Conservation (phyloP, 2,329 filamentous ascomycete species). For the Ustilaginoidea virens region DNA sequence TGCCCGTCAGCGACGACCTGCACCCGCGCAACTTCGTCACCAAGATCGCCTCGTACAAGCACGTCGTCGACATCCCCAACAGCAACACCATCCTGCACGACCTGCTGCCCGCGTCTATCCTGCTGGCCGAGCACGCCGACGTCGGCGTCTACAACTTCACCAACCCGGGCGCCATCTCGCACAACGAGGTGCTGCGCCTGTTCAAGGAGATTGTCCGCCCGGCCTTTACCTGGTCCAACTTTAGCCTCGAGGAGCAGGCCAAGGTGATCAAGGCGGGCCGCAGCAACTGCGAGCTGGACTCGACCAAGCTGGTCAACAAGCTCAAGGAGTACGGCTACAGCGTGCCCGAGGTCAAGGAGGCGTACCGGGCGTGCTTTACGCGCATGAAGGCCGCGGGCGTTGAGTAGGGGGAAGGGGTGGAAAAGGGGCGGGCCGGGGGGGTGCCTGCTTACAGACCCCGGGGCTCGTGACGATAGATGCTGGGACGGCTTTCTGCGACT, state of each 20-base stretch:
- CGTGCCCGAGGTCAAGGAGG: neutral
- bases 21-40: constrained; percentile 53
- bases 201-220: neutral
- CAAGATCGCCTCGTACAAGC: constrained; percentile 50
- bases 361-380: too few species aligned
- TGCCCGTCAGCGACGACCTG: constrained; percentile 54
- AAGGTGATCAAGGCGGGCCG: neutral
- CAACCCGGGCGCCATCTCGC: neutral
- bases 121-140: neutral
- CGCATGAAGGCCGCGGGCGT: too few species aligned
- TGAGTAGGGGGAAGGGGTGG: too few species aligned
- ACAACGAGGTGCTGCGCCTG: neutral
- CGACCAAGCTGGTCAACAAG: neutral
- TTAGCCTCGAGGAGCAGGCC: neutral
- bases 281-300: neutral
- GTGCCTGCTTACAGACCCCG: too few species aligned
- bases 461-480: too few species aligned
- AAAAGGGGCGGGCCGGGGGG: too few species aligned
- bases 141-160: neutral
- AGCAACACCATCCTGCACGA: neutral
- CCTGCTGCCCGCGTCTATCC: neutral
- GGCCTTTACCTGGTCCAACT: neutral
- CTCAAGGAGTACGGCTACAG: neutral
- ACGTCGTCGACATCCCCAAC: constrained; percentile 32
- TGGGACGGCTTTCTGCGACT: too few species aligned